phyloP scores from a whole-genome alignment of 176 grass and related monocot species.

The Triticum urartu region DNA sequence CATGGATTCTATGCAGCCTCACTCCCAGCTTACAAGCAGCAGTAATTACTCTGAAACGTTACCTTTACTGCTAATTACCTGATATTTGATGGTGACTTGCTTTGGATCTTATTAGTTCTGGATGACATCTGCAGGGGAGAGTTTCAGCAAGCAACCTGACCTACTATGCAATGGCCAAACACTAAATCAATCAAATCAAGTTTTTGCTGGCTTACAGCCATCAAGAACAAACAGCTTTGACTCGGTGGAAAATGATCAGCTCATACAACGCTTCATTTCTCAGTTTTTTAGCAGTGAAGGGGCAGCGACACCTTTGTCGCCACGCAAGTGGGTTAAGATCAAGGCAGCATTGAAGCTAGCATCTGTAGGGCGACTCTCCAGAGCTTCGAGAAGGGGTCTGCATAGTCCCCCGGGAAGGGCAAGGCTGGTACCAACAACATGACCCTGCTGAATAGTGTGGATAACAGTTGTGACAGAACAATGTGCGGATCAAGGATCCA shows the following conservation, averaged over 20 bases:
- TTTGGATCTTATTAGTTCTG: not conserved
- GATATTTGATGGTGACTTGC: slow-evolving; percentile 23
- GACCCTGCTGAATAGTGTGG: slow-evolving; percentile 1
- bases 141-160: slow-evolving; percentile 22
- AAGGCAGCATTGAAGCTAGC: slow-evolving; percentile 42
- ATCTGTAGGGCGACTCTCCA: slow-evolving; percentile 32
- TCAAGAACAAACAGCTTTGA: slow-evolving; percentile 58
- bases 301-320: slow-evolving; percentile 30
- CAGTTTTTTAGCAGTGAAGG: slow-evolving; percentile 17
- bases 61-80: not conserved
- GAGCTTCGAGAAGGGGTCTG: slow-evolving; percentile 13
- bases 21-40: slow-evolving; percentile 23
- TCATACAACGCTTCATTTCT: slow-evolving; percentile 33
- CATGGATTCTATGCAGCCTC: slow-evolving; percentile 24
- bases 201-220: slow-evolving; percentile 16
- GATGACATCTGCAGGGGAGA: slow-evolving; percentile 31
- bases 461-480: not conserved
- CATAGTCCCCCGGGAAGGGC: slow-evolving; percentile 7
- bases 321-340: slow-evolving; percentile 54
- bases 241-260: slow-evolving; percentile 23
- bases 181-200: not conserved
- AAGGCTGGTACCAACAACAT: slow-evolving; percentile 46
- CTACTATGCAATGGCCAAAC: slow-evolving; percentile 5
- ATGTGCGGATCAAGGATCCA: slow-evolving; percentile 34
- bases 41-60: slow-evolving; percentile 20